Base-by-base conservation (phyloP, 352 stramenopile genomes). In the Pythium plurisporium region DNA sequence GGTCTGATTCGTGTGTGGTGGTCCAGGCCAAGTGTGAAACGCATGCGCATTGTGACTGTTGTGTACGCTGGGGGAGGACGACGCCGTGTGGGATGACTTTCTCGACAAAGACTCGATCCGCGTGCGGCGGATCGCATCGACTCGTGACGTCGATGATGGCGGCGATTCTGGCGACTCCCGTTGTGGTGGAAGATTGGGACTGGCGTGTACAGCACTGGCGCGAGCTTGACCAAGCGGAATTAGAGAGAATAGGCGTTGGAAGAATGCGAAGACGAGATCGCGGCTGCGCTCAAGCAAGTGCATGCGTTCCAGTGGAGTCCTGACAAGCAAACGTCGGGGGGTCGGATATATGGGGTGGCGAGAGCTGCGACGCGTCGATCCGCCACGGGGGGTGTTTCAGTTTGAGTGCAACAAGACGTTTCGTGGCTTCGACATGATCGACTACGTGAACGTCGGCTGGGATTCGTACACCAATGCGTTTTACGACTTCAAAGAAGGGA, bases 41-140 rank as follows among this genome's bases (percentile, higher is more conserved):
- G n/a, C n/a, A n/a, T n/a, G n/a, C n/a, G 30, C 30, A 12, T 7
- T 12, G 12, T 12, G 7, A 9, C 17, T 46, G n/a, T 26, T 46
- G 17, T 20, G 9, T 15, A 27, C 40, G 6, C n/a, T 46, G 40
- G 3, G 11, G n/a, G 40, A 46, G 9, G 19, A 46, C 5, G 51
- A 50, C 38, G 38, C 51, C 20, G n/a, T 59, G 5, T 59, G 51
- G 51, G 38, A 59, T 19, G 41, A 29, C 12, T 50, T 51, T 23
- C 31, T 59, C 14, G 38, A 59, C 29, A 26, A 15, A 9, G 19
- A 46, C 5, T 11, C 40, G 9, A 46, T 26, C 17, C 10, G 40
- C 8, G 14, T 46, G 8, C 14, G 40, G 15, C 11, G 5, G 36
- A 19, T 22, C 33, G 14, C 43, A 49, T 15, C 23, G 25, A 1